A percentile compares a stretch with the other conserved stretches of the same genome.
Conservation (phyloP, 2,329 filamentous ascomycete species). For the Scedosporium dehoogii region DNA sequence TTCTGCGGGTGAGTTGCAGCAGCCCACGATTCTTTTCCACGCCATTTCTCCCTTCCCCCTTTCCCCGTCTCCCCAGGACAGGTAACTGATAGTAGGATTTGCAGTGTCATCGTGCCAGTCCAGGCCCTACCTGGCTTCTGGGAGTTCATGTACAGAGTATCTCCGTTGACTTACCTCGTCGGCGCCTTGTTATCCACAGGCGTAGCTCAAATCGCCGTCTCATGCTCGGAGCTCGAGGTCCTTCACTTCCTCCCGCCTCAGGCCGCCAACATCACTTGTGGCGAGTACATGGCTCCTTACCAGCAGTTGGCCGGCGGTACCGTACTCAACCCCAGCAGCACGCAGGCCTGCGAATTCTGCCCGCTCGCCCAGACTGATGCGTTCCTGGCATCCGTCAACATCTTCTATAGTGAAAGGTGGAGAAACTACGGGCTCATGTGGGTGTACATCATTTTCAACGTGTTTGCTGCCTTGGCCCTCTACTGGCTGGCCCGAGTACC, state of each 20-base stretch:
- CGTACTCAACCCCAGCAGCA: slow-evolving; percentile 31
- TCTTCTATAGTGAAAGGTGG: slow-evolving; percentile 40
- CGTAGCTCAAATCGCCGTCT: slow-evolving; percentile 13
- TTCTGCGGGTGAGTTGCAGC: slow-evolving; percentile 35
- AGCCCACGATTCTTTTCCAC: slow-evolving; percentile 21
- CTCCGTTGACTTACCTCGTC: slow-evolving; percentile 60
- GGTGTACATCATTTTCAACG: slow-evolving; percentile 40
- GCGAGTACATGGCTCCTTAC: slow-evolving; percentile 35
- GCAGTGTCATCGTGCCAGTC: slow-evolving; percentile 49
- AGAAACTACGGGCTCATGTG: slow-evolving; percentile 45
- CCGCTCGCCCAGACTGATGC: slow-evolving; percentile 23
- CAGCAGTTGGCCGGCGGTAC: slow-evolving; percentile 32
- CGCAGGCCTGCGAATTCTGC: slow-evolving; percentile 34
- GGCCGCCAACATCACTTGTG: slow-evolving; percentile 33
- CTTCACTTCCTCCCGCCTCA: slow-evolving; percentile 44
- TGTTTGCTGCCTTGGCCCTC: slow-evolving; percentile 31
- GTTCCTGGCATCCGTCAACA: slow-evolving; percentile 27
- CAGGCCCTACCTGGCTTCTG: slow-evolving; percentile 54
- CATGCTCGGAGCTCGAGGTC: slow-evolving; percentile 28
- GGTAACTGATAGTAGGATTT: slow-evolving; percentile 5
- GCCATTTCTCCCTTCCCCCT: not conserved
- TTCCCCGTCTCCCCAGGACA: not conserved
- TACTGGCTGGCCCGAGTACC: slow-evolving; percentile 34
- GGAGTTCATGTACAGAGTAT: slow-evolving; percentile 61
- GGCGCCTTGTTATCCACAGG: slow-evolving; percentile 41